Conservation (phyloP, 2,329 filamentous ascomycete genomes). For the Claviceps monticola region DNA sequence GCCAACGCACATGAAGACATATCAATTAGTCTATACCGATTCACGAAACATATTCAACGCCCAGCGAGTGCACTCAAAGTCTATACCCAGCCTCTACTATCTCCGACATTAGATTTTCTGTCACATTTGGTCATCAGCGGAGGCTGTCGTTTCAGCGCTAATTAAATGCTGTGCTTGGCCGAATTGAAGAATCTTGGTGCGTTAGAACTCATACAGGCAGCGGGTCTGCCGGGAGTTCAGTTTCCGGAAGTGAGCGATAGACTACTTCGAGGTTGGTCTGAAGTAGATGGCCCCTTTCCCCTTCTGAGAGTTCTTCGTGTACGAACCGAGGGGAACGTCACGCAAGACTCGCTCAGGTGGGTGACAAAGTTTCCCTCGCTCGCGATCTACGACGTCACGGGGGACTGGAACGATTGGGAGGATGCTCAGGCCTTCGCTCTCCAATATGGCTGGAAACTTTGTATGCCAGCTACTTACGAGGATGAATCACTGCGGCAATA, state of each 20-base stretch:
- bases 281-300: constrained; percentile 28
- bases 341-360: constrained; percentile 26
- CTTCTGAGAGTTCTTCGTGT: constrained; percentile 32
- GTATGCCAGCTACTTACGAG: constrained; percentile 10
- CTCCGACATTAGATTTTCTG: constrained; percentile 24
- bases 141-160: constrained; percentile 19
- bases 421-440: constrained; percentile 11
- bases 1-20: constrained; percentile 19
- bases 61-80: constrained; percentile 19
- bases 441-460: constrained; percentile 21
- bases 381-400: constrained; percentile 29
- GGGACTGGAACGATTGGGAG: constrained; percentile 22
- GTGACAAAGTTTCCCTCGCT: constrained; percentile 30
- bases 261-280: constrained; percentile 31
- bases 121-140: constrained; percentile 27
- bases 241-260: constrained; percentile 30
- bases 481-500: constrained; percentile 22
- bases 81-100: constrained; percentile 26
- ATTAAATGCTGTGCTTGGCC: constrained; percentile 27
- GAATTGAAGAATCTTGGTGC: constrained; percentile 32
- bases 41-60: constrained; percentile 24
- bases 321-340: constrained; percentile 26
- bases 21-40: constrained; percentile 23
- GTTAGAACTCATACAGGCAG: constrained; percentile 31
- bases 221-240: constrained; percentile 12